Evolutionary conservation across 345 rosid species (phyloP).

Genomic region (Salix dunnii): DNA sequence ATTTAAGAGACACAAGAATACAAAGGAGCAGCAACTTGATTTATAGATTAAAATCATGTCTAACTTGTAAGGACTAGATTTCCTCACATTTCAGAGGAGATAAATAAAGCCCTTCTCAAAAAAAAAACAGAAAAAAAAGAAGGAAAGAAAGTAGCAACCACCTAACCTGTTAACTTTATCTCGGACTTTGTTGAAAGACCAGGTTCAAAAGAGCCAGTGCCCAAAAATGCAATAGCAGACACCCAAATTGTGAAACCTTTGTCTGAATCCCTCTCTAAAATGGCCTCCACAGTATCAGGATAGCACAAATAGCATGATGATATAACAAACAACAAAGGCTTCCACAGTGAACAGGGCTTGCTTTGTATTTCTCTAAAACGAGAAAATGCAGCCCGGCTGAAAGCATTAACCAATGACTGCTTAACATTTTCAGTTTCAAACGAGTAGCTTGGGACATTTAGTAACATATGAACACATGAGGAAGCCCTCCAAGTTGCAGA

Average conservation of each 20-base stretch:
- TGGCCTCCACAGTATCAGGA: slow-evolving; percentile 51
- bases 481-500: slow-evolving; percentile 80
- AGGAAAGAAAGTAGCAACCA: background rate
- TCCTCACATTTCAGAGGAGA: background rate
- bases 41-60: background rate
- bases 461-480: slow-evolving; percentile 61
- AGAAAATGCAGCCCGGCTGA: slow-evolving; percentile 65
- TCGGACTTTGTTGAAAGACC: slow-evolving; percentile 47
- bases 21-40: background rate
- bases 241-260: slow-evolving; percentile 67
- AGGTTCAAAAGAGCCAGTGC: slow-evolving; percentile 41
- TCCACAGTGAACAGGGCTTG: slow-evolving; percentile 67
- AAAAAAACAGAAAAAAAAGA: no score
- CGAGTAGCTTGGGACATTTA: slow-evolving; percentile 62
- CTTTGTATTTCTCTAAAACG: slow-evolving; percentile 47
- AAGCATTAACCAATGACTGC: slow-evolving; percentile 49
- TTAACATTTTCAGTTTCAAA: slow-evolving; percentile 50
- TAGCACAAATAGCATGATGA: slow-evolving; percentile 66
- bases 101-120: background rate
- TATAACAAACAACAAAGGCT: slow-evolving; percentile 69
- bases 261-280: slow-evolving; percentile 49
- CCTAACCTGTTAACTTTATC: slow-evolving; percentile 62
- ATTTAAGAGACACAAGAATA: background rate
- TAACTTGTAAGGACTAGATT: background rate
- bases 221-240: slow-evolving; percentile 49